phyloP scores from a whole-genome alignment of 1,284 basidiomycete species.

The Apiotrichum gamsii region DNA sequence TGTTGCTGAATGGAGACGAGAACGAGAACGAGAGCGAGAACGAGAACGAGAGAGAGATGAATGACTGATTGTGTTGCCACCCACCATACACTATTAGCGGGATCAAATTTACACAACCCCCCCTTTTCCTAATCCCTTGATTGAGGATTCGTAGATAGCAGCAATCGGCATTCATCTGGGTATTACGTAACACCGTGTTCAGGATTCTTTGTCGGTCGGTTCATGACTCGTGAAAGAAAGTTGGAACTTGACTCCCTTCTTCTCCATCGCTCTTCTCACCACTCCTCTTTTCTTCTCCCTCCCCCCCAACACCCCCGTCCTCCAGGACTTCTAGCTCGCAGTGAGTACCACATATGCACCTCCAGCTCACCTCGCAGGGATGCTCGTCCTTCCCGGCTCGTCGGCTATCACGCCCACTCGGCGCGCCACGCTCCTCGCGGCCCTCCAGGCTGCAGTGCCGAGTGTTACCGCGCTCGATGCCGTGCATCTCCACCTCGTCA shows the following conservation, averaged over 20 bases:
- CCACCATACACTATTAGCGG: neutral
- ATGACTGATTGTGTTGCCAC: too few relatives aligned
- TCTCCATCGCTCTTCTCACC: neutral
- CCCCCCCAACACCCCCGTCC: neutral
- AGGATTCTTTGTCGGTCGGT: too few relatives aligned
- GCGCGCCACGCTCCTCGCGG: constrained; percentile 61
- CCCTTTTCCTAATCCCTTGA: too few relatives aligned
- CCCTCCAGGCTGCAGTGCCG: constrained; percentile 56
- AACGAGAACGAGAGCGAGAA: too few relatives aligned
- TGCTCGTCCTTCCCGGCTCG: constrained; percentile 58
- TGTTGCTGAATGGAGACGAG: too few relatives aligned
- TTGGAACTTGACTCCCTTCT: neutral
- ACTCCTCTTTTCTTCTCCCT: neutral
- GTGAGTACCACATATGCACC: neutral
- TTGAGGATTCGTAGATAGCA: too few relatives aligned
- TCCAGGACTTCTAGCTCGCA: neutral
- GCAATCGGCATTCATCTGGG: too few relatives aligned
- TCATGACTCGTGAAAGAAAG: too few relatives aligned
- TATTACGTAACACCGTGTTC: too few relatives aligned
- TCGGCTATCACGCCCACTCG: constrained; percentile 66
- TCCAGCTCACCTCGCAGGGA: constrained; percentile 16
- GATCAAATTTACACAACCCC: neutral
- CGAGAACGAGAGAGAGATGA: too few relatives aligned
- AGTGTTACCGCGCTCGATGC: constrained; percentile 68
- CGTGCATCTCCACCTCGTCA: constrained; percentile 80